A percentile compares a stretch with the other conserved stretches of the same genome.
Conservation (phyloP, 805 yeast species). For the Dipodascus geniculatus region DNA sequence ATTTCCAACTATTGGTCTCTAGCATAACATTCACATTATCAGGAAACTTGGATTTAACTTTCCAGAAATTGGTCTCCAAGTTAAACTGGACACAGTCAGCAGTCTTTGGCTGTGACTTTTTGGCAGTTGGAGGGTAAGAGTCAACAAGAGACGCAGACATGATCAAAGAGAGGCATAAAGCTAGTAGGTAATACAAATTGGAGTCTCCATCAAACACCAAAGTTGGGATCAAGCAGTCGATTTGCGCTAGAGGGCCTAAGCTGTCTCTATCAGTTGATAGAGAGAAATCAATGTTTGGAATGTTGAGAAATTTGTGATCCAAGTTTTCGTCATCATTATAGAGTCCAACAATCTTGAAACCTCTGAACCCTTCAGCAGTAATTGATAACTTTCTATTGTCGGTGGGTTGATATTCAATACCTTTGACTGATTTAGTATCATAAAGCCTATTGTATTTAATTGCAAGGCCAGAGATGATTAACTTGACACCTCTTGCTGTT, state of each 20-base stretch:
- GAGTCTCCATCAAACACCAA: constrained; percentile 17
- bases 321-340: constrained; percentile 13
- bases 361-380: constrained; percentile 17
- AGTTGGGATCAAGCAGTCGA: constrained; percentile 15
- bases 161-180: constrained; percentile 22
- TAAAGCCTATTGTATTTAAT: constrained; percentile 9
- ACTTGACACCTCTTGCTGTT: constrained; percentile 13
- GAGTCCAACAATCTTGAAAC: constrained; percentile 18
- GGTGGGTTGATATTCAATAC: constrained; percentile 3
- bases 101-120: neutral
- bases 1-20: constrained; percentile 30
- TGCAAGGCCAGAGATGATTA: constrained; percentile 11
- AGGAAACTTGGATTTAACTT: constrained; percentile 34
- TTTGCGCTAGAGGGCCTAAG: constrained; percentile 10
- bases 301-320: constrained; percentile 14
- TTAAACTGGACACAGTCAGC: constrained; percentile 18
- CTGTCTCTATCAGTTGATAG: constrained; percentile 11
- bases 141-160: neutral
- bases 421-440: no score
- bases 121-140: neutral
- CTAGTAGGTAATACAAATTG: constrained; percentile 33
- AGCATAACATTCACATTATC: constrained; percentile 35
- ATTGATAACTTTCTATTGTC: constrained; percentile 17
- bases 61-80: constrained; percentile 17
- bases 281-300: constrained; percentile 19